Conservation (phyloP, 495 filamentous ascomycete species). For the Hyaloscypha bicolor region DNA sequence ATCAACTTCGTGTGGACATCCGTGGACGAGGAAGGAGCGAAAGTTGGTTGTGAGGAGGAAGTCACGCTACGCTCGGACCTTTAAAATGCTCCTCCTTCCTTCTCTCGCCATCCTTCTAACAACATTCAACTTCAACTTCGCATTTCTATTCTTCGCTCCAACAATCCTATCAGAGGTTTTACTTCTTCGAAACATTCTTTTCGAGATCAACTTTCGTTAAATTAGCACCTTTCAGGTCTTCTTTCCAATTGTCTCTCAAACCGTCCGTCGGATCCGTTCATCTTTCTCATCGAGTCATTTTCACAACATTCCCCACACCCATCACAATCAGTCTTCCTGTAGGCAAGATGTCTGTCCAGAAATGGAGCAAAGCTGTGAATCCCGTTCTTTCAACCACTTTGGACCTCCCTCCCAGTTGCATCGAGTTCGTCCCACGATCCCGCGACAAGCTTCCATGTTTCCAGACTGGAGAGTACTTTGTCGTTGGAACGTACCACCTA, state of each 20-base stretch:
- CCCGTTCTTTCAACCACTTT: conserved; percentile 34
- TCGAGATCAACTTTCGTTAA: background rate
- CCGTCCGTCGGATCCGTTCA: background rate
- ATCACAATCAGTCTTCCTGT: background rate
- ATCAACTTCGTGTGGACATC: background rate
- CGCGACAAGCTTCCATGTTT: background rate
- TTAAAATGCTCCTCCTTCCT: background rate
- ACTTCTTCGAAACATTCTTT: background rate
- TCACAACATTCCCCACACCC: background rate
- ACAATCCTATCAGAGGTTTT: background rate
- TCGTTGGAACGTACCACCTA: conserved; percentile 87
- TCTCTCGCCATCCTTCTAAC: background rate
- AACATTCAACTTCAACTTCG: background rate
- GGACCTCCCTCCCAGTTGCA: conserved; percentile 75
- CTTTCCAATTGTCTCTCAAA: background rate
- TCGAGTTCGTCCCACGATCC: conserved; percentile 70
- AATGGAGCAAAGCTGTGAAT: conserved; percentile 15
- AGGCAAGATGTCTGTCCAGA: background rate
- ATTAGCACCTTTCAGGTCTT: background rate
- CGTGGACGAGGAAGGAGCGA: background rate
- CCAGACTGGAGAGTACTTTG: conserved; percentile 53
- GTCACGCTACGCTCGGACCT: conserved; percentile 17
- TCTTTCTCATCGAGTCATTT: background rate
- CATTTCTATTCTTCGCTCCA: background rate
- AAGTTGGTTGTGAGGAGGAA: conserved; percentile 7